Percentiles rank a stretch among this genome's conserved stretches.
Conservation (phyloP, 257 asterid genomes). For the Solanum neorickii region DNA sequence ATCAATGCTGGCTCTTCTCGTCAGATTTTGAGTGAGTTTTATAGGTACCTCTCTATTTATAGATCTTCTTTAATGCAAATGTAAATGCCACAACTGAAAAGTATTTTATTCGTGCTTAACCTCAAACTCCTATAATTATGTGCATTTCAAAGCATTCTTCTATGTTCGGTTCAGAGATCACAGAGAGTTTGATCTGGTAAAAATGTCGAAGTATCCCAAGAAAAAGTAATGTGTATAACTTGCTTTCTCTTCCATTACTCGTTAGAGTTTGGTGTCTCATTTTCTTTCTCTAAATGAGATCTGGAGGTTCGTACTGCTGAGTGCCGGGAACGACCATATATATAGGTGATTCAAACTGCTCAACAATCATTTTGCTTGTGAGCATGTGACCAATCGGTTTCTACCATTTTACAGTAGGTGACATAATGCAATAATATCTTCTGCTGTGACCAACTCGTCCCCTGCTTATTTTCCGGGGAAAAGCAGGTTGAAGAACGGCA, state of each 20-base stretch:
- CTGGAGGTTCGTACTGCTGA: neutral
- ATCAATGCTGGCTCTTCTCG: conserved; percentile 32
- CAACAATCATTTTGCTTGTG: neutral
- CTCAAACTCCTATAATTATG: neutral
- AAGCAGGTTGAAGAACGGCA: too few relatives aligned
- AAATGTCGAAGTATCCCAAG: neutral
- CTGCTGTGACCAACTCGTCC: too few relatives aligned
- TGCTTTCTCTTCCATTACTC: neutral
- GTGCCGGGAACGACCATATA: neutral
- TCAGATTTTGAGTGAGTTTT: conserved; percentile 50
- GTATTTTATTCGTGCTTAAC: neutral
- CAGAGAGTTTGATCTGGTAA: neutral
- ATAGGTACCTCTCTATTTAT: conserved; percentile 30
- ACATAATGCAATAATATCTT: too few relatives aligned
- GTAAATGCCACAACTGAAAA: neutral
- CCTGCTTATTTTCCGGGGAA: too few relatives aligned
- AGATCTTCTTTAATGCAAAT: neutral
- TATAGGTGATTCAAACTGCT: neutral
- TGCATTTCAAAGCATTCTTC: neutral
- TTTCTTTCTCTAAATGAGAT: neutral
- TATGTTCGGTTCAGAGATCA: neutral
- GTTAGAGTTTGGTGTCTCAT: neutral
- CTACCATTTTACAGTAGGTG: too few relatives aligned
- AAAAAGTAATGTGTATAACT: neutral
- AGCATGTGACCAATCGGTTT: neutral